These are phyloP conservation scores for Exserohilum rostratum DNA, from an alignment of 2,329 filamentous ascomycete species.

Conservation along the genomic window DNA sequence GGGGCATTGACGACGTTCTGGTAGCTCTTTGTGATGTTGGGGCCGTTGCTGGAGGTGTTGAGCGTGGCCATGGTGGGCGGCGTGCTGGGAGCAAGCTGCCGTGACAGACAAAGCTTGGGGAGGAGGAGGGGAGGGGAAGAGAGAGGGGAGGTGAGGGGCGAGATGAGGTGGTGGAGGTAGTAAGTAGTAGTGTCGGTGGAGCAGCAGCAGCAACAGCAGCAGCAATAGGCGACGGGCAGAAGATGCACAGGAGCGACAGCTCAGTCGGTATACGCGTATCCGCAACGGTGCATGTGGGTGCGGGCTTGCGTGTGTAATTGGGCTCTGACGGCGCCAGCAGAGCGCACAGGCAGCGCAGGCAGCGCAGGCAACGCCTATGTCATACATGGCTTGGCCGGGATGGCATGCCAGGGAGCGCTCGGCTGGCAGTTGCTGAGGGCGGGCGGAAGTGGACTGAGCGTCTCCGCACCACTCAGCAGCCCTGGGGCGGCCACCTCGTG, in stretches of 20 bases:
- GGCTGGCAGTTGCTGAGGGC: conserved; percentile 6
- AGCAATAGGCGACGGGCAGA: background rate
- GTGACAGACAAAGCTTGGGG: conserved; percentile 6
- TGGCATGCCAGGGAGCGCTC: conserved; percentile 11
- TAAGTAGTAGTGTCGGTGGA: background rate
- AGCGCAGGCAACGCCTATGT: conserved; percentile 17
- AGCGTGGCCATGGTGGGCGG: conserved; percentile 72
- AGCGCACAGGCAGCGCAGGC: too few species aligned
- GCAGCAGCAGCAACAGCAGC: background rate
- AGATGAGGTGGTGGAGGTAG: background rate
- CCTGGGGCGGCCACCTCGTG: background rate
- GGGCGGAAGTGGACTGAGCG: too few species aligned
- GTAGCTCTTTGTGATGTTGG: conserved; percentile 63
- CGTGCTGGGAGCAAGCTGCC: conserved; percentile 17
- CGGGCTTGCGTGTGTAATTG: conserved; percentile 7
- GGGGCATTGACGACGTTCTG: conserved; percentile 69
- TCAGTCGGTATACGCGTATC: conserved; percentile 14
- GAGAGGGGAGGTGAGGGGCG: conserved; percentile 6
- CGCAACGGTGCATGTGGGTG: conserved; percentile 2
- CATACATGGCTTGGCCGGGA: conserved; percentile 16
- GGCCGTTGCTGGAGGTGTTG: conserved; percentile 60
- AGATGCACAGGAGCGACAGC: conserved; percentile 7
- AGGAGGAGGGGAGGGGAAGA: conserved; percentile 2
- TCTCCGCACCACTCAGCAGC: background rate
- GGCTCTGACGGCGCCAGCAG: conserved; percentile 5